Percentiles rank a stretch among this genome's conserved stretches.
Conservation (phyloP, 495 filamentous ascomycete species). For the Geoglossum glabrum region DNA sequence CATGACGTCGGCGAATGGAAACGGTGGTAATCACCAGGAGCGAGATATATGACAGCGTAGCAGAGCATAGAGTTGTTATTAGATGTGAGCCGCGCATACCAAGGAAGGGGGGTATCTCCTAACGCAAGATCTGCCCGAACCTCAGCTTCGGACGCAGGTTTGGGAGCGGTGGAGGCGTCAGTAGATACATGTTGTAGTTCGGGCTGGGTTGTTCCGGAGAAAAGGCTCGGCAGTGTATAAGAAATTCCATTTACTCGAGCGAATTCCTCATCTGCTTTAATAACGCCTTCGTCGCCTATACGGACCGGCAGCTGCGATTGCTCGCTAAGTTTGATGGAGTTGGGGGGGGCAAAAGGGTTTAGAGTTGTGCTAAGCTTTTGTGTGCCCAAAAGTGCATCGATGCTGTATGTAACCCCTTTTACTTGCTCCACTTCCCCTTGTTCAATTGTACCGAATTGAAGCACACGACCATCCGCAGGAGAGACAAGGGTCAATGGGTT, state of each 20-base stretch:
- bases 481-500: conserved; percentile 61
- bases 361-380: conserved; percentile 4
- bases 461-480: conserved; percentile 71
- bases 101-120: conserved; percentile 40
- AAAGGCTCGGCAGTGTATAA: conserved; percentile 75
- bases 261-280: conserved; percentile 73
- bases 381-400: conserved; percentile 69
- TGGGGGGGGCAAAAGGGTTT: conserved; percentile 4
- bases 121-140: conserved; percentile 69
- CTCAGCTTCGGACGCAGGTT: conserved; percentile 48
- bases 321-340: conserved; percentile 8
- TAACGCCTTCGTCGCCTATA: conserved; percentile 35
- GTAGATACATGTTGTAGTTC: conserved; percentile 18
- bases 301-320: conserved; percentile 4
- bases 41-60: conserved; percentile 94
- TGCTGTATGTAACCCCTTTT: conserved; percentile 92
- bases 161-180: conserved; percentile 48
- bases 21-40: conserved; percentile 93
- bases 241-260: conserved; percentile 90
- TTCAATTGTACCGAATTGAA: conserved; percentile 85
- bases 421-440: conserved; percentile 94
- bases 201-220: conserved; percentile 38
- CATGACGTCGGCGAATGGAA: conserved; percentile 90
- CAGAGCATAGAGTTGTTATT: conserved; percentile 52
- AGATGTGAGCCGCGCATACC: conserved; percentile 45